Base-by-base conservation (phyloP, 1,139 yeast genomes). In the Candida anutae region DNA sequence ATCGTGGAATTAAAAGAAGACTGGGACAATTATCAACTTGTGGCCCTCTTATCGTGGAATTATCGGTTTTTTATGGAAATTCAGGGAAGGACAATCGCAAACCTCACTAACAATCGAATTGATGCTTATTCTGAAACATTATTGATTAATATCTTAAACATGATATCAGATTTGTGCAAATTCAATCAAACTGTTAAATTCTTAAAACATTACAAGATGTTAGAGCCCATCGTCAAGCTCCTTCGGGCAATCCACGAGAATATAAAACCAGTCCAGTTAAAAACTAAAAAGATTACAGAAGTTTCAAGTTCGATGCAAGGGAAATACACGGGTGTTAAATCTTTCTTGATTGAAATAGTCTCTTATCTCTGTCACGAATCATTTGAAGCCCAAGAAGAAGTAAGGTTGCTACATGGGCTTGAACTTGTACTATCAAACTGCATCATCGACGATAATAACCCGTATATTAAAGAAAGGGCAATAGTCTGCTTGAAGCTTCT, bases 371-470 rank as follows among this genome's bases (percentile, higher is more conserved):
- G 69, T 0, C 68, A 66, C 36, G 61, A 66, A 2, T 68, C 76
- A 28, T 58, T 54, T 29, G 59, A 58, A 3, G 67, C 73, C 2
- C 96, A 88, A 46, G 90, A 88, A 35, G 48, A 57, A 26, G 63
- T 83, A 15, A 62, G 96, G 25, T 69, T 69, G 21, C 44, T 63
- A 1, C 84, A 80, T 28, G 94, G 88, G 0, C 51, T 90, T 6
- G 81, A 76, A 31, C 53, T 84, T 13, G 65, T 88, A 0, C 58
- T 90, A 15, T 82, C 93, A 2, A 82, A 78, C 40, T 87, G 96
- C 55, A 71, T 80, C 22, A 77, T 90, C 26, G 98, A 90, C 50
- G 79, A 77, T 28, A 76, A 81, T 45, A 93, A 90, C 44, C 97
- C 97, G 0, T 87, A 68, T 45, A 79, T 90, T 34, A 81, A 84